Evolutionary conservation across 768 basidiomycete genomes (phyloP).

Genomic region (Leccinum fibrillosum): DNA sequence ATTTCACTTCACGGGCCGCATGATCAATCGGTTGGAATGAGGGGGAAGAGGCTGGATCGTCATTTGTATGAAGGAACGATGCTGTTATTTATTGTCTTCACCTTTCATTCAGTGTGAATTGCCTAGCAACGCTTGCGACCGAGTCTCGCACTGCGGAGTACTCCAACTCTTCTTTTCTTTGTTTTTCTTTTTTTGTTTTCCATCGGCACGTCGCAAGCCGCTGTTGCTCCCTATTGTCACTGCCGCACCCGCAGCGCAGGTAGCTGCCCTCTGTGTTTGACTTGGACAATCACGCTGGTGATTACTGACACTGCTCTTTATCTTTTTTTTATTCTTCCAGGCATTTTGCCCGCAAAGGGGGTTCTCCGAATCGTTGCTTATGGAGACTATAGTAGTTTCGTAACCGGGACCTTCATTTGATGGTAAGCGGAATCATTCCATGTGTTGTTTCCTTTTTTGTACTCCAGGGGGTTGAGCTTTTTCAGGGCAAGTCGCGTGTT

Average conservation of each 20-base stretch:
- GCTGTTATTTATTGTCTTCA: slow-evolving; percentile 20
- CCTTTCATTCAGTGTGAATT: slow-evolving; percentile 11
- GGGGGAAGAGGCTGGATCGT: slow-evolving; percentile 15
- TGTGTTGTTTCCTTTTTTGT: slow-evolving; percentile 29
- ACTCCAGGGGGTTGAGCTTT: slow-evolving; percentile 28
- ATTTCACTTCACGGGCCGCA: slow-evolving; percentile 37
- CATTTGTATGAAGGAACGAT: slow-evolving; percentile 20
- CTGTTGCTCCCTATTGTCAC: not conserved
- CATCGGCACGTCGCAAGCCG: not conserved
- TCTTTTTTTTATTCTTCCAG: not conserved
- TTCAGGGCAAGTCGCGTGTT: slow-evolving; percentile 33
- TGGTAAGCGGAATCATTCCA: slow-evolving; percentile 27
- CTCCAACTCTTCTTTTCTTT: not conserved
- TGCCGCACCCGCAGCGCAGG: slow-evolving; percentile 9
- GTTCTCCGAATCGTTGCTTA: not conserved
- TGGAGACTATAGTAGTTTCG: not conserved
- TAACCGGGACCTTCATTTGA: slow-evolving; percentile 16
- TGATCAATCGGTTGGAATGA: slow-evolving; percentile 14
- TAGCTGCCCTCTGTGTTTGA: slow-evolving; percentile 2
- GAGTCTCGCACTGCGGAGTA: not conserved
- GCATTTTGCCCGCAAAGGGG: not conserved
- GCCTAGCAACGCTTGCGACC: slow-evolving; percentile 24
- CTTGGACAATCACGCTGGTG: not conserved
- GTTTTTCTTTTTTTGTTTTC: not conserved
- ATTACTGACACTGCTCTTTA: not conserved